Conservation (phyloP, 192 early-diverging fungal species). For the Backusella luteola region DNA sequence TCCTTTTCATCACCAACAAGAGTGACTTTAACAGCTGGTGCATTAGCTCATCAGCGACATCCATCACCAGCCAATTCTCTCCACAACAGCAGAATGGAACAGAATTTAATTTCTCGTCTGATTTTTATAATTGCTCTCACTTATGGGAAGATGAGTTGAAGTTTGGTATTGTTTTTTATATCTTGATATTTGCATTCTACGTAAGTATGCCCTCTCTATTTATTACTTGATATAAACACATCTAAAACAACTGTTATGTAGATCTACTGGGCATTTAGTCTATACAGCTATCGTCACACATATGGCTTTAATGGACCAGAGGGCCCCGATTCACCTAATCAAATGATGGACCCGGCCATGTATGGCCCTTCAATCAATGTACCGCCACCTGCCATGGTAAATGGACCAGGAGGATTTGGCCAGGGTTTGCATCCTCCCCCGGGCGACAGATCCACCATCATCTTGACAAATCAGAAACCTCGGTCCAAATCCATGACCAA, state of each 20-base stretch:
- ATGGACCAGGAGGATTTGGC: constrained; percentile 14
- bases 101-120: constrained; percentile 25
- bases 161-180: constrained; percentile 26
- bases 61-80: not conserved
- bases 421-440: not conserved
- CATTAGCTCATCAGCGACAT: not conserved
- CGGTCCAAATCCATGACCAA: not conserved
- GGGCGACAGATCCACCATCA: constrained; percentile 13
- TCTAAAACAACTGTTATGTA: not conserved
- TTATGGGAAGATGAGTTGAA: constrained; percentile 40
- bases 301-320: not conserved
- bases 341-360: not conserved
- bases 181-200: constrained; percentile 34
- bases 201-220: constrained; percentile 1
- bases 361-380: not conserved
- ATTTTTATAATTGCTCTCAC: constrained; percentile 36
- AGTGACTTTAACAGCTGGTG: constrained; percentile 12
- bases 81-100: not conserved
- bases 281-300: constrained; percentile 3
- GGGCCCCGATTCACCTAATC: not conserved
- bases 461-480: constrained; percentile 30
- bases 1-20: constrained; percentile 27
- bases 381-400: not conserved
- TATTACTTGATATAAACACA: not conserved
- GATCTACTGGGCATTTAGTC: constrained; percentile 11